A percentile compares a stretch with the other conserved stretches of the same genome.
Evolutionary conservation across 495 filamentous ascomycete species (phyloP).

Genomic region (Penicillium paxilli): DNA sequence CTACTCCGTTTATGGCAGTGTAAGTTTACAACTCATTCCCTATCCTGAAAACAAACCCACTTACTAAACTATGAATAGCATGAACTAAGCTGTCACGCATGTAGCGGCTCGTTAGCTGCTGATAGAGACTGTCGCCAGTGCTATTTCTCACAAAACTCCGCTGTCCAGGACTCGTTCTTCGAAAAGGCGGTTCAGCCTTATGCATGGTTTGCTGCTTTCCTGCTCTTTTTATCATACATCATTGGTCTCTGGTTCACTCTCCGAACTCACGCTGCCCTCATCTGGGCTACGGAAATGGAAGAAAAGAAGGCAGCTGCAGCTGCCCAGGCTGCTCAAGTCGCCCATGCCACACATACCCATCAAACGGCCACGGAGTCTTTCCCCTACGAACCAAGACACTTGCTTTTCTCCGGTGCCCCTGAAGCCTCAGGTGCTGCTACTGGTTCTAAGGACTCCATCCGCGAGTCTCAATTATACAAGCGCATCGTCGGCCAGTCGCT

Average conservation of each 20-base stretch:
- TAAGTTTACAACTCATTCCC: slow-evolving; percentile 40
- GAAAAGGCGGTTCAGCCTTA: slow-evolving; percentile 87
- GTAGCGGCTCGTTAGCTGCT: slow-evolving; percentile 47
- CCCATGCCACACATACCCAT: not conserved
- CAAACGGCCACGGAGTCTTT: slow-evolving; percentile 34
- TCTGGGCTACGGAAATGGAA: slow-evolving; percentile 87
- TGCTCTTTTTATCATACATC: slow-evolving; percentile 89
- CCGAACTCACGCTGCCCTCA: slow-evolving; percentile 92
- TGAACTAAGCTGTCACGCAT: slow-evolving; percentile 86
- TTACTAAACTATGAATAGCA: too few species aligned
- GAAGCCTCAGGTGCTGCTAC: slow-evolving; percentile 26
- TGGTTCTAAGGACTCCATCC: slow-evolving; percentile 51
- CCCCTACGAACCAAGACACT: slow-evolving; percentile 42
- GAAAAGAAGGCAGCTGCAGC: slow-evolving; percentile 66
- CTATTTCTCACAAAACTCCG: slow-evolving; percentile 89
- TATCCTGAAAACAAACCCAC: too few species aligned
- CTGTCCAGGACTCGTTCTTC: slow-evolving; percentile 84
- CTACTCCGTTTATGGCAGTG: slow-evolving; percentile 97
- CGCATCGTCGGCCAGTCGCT: slow-evolving; percentile 88
- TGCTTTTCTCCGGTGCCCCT: slow-evolving; percentile 30
- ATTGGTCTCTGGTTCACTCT: slow-evolving; percentile 97
- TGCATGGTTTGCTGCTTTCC: slow-evolving; percentile 79
- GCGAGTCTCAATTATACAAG: slow-evolving; percentile 88
- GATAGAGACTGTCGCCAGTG: slow-evolving; percentile 82
- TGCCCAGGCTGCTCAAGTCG: not conserved